Evolutionary conservation across 371 early-diverging fungal species (phyloP).

Genomic region (Scutellospora calospora): DNA sequence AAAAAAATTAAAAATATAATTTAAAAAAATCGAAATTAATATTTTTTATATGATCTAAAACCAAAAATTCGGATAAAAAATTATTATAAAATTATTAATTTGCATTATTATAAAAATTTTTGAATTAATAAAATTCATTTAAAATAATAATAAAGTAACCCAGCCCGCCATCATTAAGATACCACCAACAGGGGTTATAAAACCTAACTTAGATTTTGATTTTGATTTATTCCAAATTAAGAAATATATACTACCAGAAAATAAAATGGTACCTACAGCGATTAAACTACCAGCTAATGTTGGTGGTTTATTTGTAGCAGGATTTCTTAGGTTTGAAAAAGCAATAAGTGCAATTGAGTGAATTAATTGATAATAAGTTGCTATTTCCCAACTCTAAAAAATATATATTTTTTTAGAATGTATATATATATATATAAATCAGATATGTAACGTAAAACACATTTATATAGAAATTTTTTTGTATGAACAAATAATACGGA

Average conservation of each 20-base stretch:
- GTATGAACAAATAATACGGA: too few species aligned
- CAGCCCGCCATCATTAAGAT: slow-evolving; percentile 76
- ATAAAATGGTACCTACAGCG: slow-evolving; percentile 68
- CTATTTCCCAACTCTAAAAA: slow-evolving; percentile 68
- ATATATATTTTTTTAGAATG: too few species aligned
- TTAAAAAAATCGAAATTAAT: too few species aligned
- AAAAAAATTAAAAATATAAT: too few species aligned
- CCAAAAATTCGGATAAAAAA: too few species aligned
- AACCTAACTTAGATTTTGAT: slow-evolving; percentile 63
- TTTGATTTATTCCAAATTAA: slow-evolving; percentile 58
- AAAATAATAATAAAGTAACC: slow-evolving; percentile 69
- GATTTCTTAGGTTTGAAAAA: slow-evolving; percentile 48
- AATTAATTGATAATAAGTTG: slow-evolving; percentile 75
- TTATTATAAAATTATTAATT: too few species aligned
- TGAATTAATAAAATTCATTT: too few species aligned
- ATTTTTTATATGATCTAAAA: too few species aligned
- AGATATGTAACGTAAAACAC: too few species aligned
- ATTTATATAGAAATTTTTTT: too few species aligned
- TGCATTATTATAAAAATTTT: too few species aligned
- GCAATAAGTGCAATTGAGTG: slow-evolving; percentile 72
- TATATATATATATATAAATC: too few species aligned
- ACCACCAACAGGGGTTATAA: slow-evolving; percentile 83
- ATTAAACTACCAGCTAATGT: slow-evolving; percentile 60
- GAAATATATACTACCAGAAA: slow-evolving; percentile 73
- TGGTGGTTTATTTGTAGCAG: slow-evolving; percentile 54